phyloP scores from a whole-genome alignment of 371 early-diverging fungal genomes.

The Capniomyces stellatus region DNA sequence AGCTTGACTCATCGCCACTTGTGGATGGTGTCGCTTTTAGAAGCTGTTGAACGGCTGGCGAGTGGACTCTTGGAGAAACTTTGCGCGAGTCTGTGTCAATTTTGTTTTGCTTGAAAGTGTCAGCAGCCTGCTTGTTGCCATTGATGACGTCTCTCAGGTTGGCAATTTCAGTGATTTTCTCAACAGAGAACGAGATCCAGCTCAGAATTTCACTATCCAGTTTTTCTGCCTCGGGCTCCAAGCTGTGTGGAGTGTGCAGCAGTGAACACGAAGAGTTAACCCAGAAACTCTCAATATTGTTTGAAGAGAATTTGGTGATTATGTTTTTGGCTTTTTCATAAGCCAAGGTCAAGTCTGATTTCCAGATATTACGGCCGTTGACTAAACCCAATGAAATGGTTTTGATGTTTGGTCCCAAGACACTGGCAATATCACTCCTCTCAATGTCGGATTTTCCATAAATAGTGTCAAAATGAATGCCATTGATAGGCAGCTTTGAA shows the following conservation, averaged over 20 bases:
- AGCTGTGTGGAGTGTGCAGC: constrained; percentile 80
- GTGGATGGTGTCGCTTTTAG: constrained; percentile 38
- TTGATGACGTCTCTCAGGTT: constrained; percentile 49
- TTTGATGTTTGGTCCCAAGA: constrained; percentile 34
- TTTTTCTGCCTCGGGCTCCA: constrained; percentile 59
- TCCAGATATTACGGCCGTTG: constrained; percentile 96
- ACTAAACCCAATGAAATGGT: constrained; percentile 73
- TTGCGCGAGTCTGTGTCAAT: too few species aligned
- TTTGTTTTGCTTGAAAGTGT: too few species aligned
- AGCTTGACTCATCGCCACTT: constrained; percentile 11
- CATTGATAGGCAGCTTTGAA: constrained; percentile 52
- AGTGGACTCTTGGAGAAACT: constrained; percentile 61
- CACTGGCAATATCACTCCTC: constrained; percentile 31
- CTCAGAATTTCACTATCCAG: constrained; percentile 57
- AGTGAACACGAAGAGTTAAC: constrained; percentile 81
- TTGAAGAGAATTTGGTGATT: not conserved
- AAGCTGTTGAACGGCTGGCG: constrained; percentile 62
- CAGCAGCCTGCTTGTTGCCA: too few species aligned
- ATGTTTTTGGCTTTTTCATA: constrained; percentile 16
- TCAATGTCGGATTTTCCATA: constrained; percentile 72
- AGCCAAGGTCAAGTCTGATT: constrained; percentile 72
- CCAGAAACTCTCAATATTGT: too few species aligned
- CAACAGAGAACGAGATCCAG: constrained; percentile 87
- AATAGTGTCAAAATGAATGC: constrained; percentile 78
- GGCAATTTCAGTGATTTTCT: constrained; percentile 73